Evolutionary conservation across 768 basidiomycete species (phyloP).

Genomic region (Pisolithus orientalis): DNA sequence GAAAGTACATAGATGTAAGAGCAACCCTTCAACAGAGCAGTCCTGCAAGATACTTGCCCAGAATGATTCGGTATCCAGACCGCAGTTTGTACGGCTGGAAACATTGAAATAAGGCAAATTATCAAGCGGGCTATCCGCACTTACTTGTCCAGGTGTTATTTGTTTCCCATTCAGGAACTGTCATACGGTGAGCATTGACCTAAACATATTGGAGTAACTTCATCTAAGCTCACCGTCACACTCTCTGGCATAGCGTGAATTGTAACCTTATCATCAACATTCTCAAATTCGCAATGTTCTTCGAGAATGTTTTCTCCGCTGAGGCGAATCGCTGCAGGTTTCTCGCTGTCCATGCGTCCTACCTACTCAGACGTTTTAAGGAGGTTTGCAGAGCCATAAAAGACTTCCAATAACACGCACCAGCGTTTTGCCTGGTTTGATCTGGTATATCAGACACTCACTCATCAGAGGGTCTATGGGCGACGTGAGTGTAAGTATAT

Average conservation of each 20-base stretch:
- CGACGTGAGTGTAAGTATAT: conserved; percentile 8
- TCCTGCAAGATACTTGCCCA: conserved; percentile 48
- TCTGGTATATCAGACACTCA: conserved; percentile 89
- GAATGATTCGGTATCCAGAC: conserved; percentile 94
- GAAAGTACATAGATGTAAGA: conserved; percentile 5
- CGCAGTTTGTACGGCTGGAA: conserved; percentile 71
- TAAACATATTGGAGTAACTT: not conserved
- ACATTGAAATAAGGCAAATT: not conserved
- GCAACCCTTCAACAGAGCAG: not conserved
- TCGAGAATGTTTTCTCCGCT: conserved; percentile 89
- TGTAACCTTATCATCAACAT: conserved; percentile 76
- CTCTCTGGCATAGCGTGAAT: conserved; percentile 75
- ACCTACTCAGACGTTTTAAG: conserved; percentile 43
- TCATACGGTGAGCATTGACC: conserved; percentile 6
- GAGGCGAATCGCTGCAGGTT: conserved; percentile 80
- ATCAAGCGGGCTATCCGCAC: conserved; percentile 11
- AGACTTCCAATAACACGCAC: conserved; percentile 32
- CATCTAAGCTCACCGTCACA: conserved; percentile 57
- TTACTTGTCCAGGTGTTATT: conserved; percentile 68
- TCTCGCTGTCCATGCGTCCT: conserved; percentile 80
- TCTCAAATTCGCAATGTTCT: conserved; percentile 91
- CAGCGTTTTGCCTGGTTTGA: conserved; percentile 79
- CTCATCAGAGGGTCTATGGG: conserved; percentile 87
- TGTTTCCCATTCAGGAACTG: conserved; percentile 95
- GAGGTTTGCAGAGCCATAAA: conserved; percentile 1